Evolutionary conservation across 805 yeast genomes (phyloP).

Genomic region (Ogataea ramenticola): DNA sequence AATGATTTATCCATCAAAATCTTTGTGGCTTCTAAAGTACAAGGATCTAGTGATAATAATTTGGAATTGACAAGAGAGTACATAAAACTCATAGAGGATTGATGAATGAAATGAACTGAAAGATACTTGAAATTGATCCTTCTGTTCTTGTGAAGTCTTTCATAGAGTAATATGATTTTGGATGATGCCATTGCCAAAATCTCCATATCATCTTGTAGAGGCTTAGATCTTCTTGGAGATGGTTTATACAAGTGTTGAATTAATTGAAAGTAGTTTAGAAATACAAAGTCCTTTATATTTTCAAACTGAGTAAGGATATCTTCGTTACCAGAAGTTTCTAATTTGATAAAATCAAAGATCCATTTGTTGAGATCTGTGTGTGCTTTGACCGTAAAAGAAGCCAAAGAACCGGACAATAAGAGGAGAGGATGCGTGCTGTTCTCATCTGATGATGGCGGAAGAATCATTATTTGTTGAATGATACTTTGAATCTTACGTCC

Average conservation of each 20-base stretch:
- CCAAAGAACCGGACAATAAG: not conserved
- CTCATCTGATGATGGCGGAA: not conserved
- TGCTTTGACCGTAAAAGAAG: not conserved
- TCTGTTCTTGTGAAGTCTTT: constrained; percentile 2
- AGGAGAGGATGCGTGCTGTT: not conserved
- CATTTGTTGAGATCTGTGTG: not conserved
- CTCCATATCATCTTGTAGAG: constrained; percentile 5
- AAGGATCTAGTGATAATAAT: constrained; percentile 4
- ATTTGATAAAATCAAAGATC: not conserved
- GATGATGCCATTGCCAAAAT: constrained; percentile 8
- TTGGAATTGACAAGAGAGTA: constrained; percentile 14
- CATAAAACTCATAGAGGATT: constrained; percentile 11
- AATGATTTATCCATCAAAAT: constrained; percentile 1
- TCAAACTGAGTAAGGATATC: not conserved
- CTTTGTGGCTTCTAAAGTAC: constrained; percentile 3
- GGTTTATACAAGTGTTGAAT: constrained; percentile 13
- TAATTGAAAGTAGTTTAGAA: constrained; percentile 14
- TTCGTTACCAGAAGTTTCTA: not conserved
- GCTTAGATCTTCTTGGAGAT: not conserved
- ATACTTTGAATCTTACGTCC: constrained; percentile 12
- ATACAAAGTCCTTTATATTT: constrained; percentile 8
- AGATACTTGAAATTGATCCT: constrained; percentile 16
- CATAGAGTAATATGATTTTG: constrained; percentile 9
- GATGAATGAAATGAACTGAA: constrained; percentile 15
- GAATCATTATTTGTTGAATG: constrained; percentile 10